These are phyloP conservation scores for Mycosarcoma mackinlayi DNA, from an alignment of 1,284 basidiomycete species.

Conservation along the genomic window DNA sequence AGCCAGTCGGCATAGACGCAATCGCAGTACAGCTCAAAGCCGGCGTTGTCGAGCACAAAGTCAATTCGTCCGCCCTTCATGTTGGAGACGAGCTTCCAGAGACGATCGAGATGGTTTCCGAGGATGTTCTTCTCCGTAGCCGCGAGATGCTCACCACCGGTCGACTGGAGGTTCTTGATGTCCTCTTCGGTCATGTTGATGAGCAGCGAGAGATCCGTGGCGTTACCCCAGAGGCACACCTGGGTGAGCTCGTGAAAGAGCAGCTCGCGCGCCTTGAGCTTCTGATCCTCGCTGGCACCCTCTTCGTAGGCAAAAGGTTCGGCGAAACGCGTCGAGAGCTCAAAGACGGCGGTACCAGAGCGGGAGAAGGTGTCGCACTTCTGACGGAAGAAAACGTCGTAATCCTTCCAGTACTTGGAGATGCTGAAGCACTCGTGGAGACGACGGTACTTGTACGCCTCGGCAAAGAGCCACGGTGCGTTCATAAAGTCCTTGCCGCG, in stretches of 20 bases:
- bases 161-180: conserved; percentile 96
- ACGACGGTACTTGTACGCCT: conserved; percentile 97
- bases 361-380: conserved; percentile 94
- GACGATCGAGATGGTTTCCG: conserved; percentile 80
- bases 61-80: conserved; percentile 71
- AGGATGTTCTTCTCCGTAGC: conserved; percentile 96
- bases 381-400: conserved; percentile 70
- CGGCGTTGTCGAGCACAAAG: conserved; percentile 79
- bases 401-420: conserved; percentile 89
- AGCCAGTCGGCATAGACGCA: conserved; percentile 89
- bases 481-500: conserved; percentile 98
- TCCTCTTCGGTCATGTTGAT: conserved; percentile 99
- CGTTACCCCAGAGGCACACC: conserved; percentile 47
- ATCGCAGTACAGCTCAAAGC: conserved; percentile 96
- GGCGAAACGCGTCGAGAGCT: conserved; percentile 90
- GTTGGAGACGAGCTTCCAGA: conserved; percentile 82
- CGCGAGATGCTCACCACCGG: conserved; percentile 92
- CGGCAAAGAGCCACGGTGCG: conserved; percentile 74
- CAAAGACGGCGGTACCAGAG: conserved; percentile 90
- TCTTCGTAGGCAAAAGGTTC: conserved; percentile 80
- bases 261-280: conserved; percentile 81
- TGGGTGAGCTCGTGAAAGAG: conserved; percentile 96
- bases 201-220: conserved; percentile 90
- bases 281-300: conserved; percentile 74
- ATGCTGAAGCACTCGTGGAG: conserved; percentile 94